Conservation (phyloP, 2,329 filamentous ascomycete species). For the Dactylellina drechsleri region DNA sequence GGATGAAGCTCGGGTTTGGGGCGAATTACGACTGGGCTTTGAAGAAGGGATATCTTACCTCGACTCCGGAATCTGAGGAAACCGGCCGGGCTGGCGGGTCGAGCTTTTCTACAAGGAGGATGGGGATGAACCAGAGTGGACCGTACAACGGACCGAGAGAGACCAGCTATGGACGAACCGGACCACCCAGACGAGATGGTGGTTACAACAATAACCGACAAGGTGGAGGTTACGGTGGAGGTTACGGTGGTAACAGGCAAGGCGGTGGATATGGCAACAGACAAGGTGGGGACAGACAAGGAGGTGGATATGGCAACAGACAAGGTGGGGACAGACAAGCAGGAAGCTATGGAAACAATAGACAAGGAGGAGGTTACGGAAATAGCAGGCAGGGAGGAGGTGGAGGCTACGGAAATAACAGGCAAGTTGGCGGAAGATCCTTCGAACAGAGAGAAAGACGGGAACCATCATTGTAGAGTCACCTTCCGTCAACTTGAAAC, state of each 20-base stretch:
- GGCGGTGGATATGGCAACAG: constrained; percentile 12
- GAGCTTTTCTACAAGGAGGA: constrained; percentile 35
- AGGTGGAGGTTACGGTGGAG: neutral
- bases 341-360: neutral
- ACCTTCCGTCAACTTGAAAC: too few species aligned
- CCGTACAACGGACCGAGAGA: constrained; percentile 1
- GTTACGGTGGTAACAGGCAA: neutral
- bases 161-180: constrained; percentile 5
- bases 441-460: neutral
- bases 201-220: constrained; percentile 8
- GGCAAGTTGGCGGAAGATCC: neutral
- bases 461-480: neutral
- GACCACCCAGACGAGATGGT: neutral
- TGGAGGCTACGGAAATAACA: neutral
- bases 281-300: neutral
- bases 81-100: constrained; percentile 13
- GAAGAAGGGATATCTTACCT: constrained; percentile 14
- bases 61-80: constrained; percentile 21
- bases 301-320: constrained; percentile 12
- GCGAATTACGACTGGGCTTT: constrained; percentile 8
- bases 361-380: neutral
- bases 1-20: constrained; percentile 8
- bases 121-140: constrained; percentile 7
- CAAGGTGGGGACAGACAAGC: constrained; percentile 3
- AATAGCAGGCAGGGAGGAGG: neutral